Percentiles rank a stretch among this genome's conserved stretches.
Conservation (phyloP, 2,329 filamentous ascomycete species). For the Alternaria rosae region DNA sequence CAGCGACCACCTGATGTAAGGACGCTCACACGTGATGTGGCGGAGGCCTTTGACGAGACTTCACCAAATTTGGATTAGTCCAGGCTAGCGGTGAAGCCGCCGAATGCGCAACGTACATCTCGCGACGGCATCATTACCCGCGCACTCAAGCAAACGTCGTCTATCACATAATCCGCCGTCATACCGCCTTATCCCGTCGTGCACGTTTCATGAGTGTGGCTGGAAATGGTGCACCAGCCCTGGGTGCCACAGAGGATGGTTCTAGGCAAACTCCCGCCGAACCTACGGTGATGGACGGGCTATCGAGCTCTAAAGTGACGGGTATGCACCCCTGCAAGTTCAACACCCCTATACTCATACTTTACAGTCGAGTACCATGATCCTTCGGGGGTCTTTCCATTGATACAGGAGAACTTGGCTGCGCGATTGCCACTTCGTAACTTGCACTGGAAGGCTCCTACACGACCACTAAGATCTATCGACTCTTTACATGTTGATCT, state of each 20-base stretch:
- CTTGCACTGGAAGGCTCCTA: constrained; percentile 96
- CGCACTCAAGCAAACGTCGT: constrained; percentile 31
- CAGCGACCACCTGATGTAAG: not conserved
- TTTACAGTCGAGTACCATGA: constrained; percentile 90
- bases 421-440: constrained; percentile 85
- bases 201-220: constrained; percentile 44
- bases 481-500: constrained; percentile 91
- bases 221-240: constrained; percentile 49
- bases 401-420: constrained; percentile 78
- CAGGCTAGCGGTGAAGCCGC: constrained; percentile 19
- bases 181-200: constrained; percentile 12
- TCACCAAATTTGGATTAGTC: constrained; percentile 12
- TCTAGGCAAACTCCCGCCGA: constrained; percentile 37
- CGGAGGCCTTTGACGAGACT: constrained; percentile 16
- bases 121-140: constrained; percentile 25
- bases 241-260: constrained; percentile 48
- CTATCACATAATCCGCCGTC: constrained; percentile 7
- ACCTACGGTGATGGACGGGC: constrained; percentile 50
- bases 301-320: constrained; percentile 60
- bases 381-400: constrained; percentile 84
- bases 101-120: constrained; percentile 32
- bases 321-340: constrained; percentile 43
- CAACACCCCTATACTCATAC: constrained; percentile 27
- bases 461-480: constrained; percentile 89
- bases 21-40: constrained; percentile 13